Conservation (phyloP, 2,329 filamentous ascomycete genomes). For the Arthrobotrys pseudoclavata region DNA sequence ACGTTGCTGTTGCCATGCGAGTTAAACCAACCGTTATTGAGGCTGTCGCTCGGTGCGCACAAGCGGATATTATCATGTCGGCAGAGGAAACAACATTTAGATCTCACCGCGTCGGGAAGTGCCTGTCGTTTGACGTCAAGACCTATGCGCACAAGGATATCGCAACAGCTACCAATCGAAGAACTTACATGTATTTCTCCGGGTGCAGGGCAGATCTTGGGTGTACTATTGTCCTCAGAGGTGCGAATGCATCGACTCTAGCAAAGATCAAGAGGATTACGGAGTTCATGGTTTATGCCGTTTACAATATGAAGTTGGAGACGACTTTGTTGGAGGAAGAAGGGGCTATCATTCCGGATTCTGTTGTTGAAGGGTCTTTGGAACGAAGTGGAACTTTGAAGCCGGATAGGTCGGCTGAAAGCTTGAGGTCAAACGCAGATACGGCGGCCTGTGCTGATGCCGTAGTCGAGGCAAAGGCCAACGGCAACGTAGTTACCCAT, state of each 20-base stretch:
- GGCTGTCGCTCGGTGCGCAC: slow-evolving; percentile 90
- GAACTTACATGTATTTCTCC: slow-evolving; percentile 94
- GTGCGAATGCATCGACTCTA: slow-evolving; percentile 79
- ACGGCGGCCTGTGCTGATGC: slow-evolving; percentile 33
- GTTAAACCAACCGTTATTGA: slow-evolving; percentile 96
- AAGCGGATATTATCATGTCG: slow-evolving; percentile 92
- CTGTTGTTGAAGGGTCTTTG: slow-evolving; percentile 48
- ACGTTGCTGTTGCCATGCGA: slow-evolving; percentile 94
- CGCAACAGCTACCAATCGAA: slow-evolving; percentile 72
- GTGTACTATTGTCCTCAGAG: slow-evolving; percentile 92
- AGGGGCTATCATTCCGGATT: slow-evolving; percentile 81
- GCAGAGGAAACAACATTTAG: slow-evolving; percentile 89
- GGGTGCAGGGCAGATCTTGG: slow-evolving; percentile 86
- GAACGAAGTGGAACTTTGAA: slow-evolving; percentile 47
- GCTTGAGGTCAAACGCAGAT: slow-evolving; percentile 51
- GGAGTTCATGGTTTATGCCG: slow-evolving; percentile 99
- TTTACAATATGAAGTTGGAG: slow-evolving; percentile 96
- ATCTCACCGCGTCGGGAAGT: slow-evolving; percentile 81
- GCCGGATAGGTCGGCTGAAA: slow-evolving; percentile 48
- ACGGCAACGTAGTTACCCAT: slow-evolving; percentile 57
- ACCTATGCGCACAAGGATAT: slow-evolving; percentile 87
- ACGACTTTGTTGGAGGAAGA: slow-evolving; percentile 94
- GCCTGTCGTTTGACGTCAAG: slow-evolving; percentile 91
- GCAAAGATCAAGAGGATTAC: slow-evolving; percentile 90
- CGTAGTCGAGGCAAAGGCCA: slow-evolving; percentile 25